A percentile compares a stretch with the other conserved stretches of the same genome.
phyloP scores from a whole-genome alignment of 2,329 filamentous ascomycete genomes.

The Dryadomyces quercivorus region DNA sequence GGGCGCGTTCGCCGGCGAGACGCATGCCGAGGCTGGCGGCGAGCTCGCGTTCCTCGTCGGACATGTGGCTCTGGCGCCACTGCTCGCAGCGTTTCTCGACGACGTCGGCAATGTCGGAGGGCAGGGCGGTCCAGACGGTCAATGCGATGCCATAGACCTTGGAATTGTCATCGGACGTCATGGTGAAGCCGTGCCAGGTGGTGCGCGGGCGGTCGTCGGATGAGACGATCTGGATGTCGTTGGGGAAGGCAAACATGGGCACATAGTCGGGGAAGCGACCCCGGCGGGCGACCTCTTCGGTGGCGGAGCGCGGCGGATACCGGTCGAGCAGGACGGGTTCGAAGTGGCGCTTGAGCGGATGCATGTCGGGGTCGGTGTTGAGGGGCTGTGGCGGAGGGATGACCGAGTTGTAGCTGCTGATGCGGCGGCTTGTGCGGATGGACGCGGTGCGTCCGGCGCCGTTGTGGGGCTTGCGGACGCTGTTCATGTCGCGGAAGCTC shows the following conservation, averaged over 20 bases:
- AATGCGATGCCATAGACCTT: slow-evolving; percentile 87
- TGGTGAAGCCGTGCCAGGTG: slow-evolving; percentile 98
- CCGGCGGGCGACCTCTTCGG: slow-evolving; percentile 67
- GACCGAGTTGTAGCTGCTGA: slow-evolving; percentile 97
- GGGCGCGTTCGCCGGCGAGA: slow-evolving; percentile 74
- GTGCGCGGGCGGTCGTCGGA: slow-evolving; percentile 86
- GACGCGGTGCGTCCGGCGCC: slow-evolving; percentile 31
- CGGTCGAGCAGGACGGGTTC: slow-evolving; percentile 93
- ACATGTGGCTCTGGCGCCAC: slow-evolving; percentile 81
- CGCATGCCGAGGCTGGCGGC: slow-evolving; percentile 84
- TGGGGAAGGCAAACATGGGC: slow-evolving; percentile 98
- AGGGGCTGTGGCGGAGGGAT: slow-evolving; percentile 89
- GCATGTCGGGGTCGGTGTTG: slow-evolving; percentile 83
- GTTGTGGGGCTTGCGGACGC: slow-evolving; percentile 21
- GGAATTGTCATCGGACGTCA: slow-evolving; percentile 87
- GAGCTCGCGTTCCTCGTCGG: slow-evolving; percentile 77
- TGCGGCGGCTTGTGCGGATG: slow-evolving; percentile 67
- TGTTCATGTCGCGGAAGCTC: slow-evolving; percentile 91
- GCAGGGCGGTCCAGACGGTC: slow-evolving; percentile 85
- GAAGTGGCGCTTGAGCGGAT: slow-evolving; percentile 85
- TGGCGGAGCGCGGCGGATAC: slow-evolving; percentile 74
- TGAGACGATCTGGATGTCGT: slow-evolving; percentile 93
- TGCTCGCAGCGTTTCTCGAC: slow-evolving; percentile 73
- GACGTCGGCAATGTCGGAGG: slow-evolving; percentile 68
- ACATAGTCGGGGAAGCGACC: slow-evolving; percentile 93